Conservation (phyloP, 768 basidiomycete genomes). For the Tephrocybe rancida region DNA sequence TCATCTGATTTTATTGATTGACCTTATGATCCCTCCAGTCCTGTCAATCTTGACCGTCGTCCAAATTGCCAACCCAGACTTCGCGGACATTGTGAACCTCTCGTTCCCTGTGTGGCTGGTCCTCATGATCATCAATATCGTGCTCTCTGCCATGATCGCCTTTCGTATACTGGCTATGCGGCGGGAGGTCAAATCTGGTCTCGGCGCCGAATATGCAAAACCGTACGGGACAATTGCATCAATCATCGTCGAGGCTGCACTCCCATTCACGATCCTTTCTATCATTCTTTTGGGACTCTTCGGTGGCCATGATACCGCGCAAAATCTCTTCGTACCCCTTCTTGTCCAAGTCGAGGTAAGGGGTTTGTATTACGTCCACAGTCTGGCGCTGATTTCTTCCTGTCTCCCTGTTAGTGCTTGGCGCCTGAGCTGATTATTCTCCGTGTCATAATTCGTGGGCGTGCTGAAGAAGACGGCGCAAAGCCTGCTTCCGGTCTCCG, state of each 20-base stretch:
- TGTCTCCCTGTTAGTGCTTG: conserved; percentile 1
- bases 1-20: not conserved
- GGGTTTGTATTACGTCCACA: too few relatives aligned
- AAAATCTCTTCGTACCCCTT: conserved; percentile 25
- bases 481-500: not conserved
- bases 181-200: conserved; percentile 16
- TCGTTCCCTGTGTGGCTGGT: conserved; percentile 34
- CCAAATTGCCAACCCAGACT: conserved; percentile 27
- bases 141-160: conserved; percentile 32
- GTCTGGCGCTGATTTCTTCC: not conserved
- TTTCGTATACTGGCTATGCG: conserved; percentile 32
- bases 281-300: conserved; percentile 26
- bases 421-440: conserved; percentile 11
- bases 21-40: conserved; percentile 18
- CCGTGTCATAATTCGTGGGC: conserved; percentile 1
- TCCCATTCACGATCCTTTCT: conserved; percentile 35
- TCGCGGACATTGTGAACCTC: conserved; percentile 26
- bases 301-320: conserved; percentile 18
- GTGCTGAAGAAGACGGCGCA: not conserved
- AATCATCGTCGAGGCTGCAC: conserved; percentile 35
- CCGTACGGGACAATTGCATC: conserved; percentile 32
- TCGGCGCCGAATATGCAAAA: conserved; percentile 26
- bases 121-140: conserved; percentile 31
- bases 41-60: conserved; percentile 32
- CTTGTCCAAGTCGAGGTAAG: conserved; percentile 25